Evolutionary conservation across 1,284 basidiomycete genomes (phyloP), one percentile per base, ranked within the genome.

Genomic region (Phellopilus nigrolimitatus): DNA sequence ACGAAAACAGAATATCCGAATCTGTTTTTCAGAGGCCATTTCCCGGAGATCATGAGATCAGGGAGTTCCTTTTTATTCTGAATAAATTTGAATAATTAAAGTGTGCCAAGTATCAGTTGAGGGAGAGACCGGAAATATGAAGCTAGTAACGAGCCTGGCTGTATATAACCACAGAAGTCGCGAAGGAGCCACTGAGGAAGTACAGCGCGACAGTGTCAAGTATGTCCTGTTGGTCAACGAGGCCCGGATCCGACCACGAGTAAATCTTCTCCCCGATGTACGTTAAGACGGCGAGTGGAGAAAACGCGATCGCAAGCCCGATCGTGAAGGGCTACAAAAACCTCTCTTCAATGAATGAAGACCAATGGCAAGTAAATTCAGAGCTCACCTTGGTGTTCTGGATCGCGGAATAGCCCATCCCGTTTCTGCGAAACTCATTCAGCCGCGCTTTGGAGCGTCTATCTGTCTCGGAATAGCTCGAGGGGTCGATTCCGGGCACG

Each of bases 191-290:
- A 28, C 59, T 59, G 33, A 61, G 55, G 42, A 55, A 59, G 49
- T 61, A 61, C 9, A 61, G 44, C 3, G 59, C 59, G 22, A 61
- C 59, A 9, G 56, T 61, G 25, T 57, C 53, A 12, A 61, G 40
- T 30, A 61, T 48, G 42, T 61, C 59, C 30, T 48, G 43, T 3
- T 33, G 30, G 17, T 59, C 50, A 22, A 59, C 19, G 3, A 36
- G 27, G 10, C 46, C 45, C 2, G 59, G 57, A 44, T 61, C 60
- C 21, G 59, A 60, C 60, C 60, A 61, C 9, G 51, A 36, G 36
- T 56, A 54, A 13, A 61, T 56, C 41, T 61, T 61, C 36, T 59
- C 59, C 1, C 60, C 60, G 30, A 61, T 60, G 41, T 61, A 61
- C 8, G 58, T 44, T 6, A 61, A 53, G 8, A 60, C 31, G 10